Evolutionary conservation across 2,329 filamentous ascomycete species (phyloP).

Genomic region (Diaporthe aspalathi): DNA sequence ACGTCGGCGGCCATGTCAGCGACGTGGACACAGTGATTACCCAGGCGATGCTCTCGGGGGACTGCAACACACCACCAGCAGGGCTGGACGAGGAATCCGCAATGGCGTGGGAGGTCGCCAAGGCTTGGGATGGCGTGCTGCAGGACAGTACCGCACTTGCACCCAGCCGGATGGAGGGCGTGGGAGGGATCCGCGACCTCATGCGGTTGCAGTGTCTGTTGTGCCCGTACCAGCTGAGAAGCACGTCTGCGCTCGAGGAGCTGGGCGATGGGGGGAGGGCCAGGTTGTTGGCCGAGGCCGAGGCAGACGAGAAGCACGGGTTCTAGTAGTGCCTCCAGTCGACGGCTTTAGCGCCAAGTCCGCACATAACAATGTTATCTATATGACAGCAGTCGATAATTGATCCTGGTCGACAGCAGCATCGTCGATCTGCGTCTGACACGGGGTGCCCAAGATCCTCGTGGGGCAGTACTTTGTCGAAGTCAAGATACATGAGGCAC

Average conservation of each 20-base stretch:
- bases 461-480: background rate
- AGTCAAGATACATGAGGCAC: constrained; percentile 18
- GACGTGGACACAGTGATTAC: background rate
- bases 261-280: background rate
- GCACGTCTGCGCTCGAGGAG: background rate
- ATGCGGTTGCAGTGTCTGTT: background rate
- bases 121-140: background rate
- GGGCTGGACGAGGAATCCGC: background rate
- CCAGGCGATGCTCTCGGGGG: background rate
- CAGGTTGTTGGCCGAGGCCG: background rate
- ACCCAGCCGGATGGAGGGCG: background rate
- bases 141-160: background rate
- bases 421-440: background rate
- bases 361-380: too few relatives aligned
- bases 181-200: background rate
- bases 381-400: background rate
- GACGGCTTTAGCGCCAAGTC: too few relatives aligned
- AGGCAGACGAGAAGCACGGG: background rate
- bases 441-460: background rate
- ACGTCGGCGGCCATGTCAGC: constrained; percentile 42
- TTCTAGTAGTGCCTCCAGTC: background rate
- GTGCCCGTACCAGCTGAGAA: background rate
- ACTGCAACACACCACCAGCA: background rate
- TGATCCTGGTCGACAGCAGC: constrained; percentile 1
- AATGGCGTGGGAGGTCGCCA: background rate